Base-by-base conservation (phyloP, 2,329 filamentous ascomycete species). In the Pyrenochaeta sp. region DNA sequence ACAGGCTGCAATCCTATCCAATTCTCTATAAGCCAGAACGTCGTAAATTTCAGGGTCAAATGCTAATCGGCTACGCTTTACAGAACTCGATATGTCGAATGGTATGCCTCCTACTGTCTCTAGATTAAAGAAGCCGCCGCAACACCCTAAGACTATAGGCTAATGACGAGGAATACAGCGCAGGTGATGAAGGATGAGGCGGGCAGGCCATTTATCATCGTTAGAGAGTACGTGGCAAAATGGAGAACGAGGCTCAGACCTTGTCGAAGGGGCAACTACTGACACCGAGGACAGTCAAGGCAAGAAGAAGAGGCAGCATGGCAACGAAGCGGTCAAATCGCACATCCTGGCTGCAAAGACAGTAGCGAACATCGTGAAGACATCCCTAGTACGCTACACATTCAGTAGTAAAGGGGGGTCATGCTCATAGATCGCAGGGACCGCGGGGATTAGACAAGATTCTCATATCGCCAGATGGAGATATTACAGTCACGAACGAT, bases 401-500 rank as follows among this genome's bases (percentile, higher is more conserved):
- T 12, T 30, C 17, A 7, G 3, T 30, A 6, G 9, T 21, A 15
- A 5, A 7, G 14, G 31, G 27, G 10, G 7, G 40, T 14, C 6
- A 12, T 32, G 37, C 59, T 70, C 23, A 70, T 56, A 40, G 27
- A 49, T 23, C 44, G 18, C 61, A 85, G 84, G 95, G 95, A 45
- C 95, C 95, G 49, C 90, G 95, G 67, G 95, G 95, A 61, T 88
- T 99, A 73, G 95, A 99, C 83, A 99, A 99, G 83, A 99, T 99
- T 75, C 86, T 99, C 68, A 99, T 99, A 71, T 99, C 95, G 45
- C 91, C 95, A 58, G 95, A 99, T 76, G 95, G 95, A 77, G 95
- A 99, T 79, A 99, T 99, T 77, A 99, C 95, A 58, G 92, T 99
- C 59, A 99, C 95, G 66, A 99, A 99, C 82, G 95, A 99, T 81